phyloP scores from a whole-genome alignment of 352 stramenopile genomes.

The Phytophthora constricta region DNA sequence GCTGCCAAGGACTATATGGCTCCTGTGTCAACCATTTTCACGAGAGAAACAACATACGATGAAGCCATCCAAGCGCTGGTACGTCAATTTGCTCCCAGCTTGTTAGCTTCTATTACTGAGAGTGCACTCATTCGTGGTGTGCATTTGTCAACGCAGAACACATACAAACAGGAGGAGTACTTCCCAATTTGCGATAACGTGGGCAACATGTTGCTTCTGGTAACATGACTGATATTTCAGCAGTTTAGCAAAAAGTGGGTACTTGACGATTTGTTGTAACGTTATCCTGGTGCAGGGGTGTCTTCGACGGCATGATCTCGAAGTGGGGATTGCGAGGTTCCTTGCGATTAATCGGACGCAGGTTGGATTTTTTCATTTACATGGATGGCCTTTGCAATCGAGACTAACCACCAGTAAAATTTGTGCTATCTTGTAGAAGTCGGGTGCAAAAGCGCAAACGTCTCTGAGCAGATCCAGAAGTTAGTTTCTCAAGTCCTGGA shows the following conservation, averaged over 20 bases:
- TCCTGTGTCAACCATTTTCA: conserved; percentile 62
- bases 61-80: conserved; percentile 72
- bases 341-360: conserved; percentile 63
- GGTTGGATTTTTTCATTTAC: conserved; percentile 25
- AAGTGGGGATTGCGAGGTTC: conserved; percentile 78
- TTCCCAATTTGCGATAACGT: conserved; percentile 75
- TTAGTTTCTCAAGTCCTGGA: conserved; percentile 69
- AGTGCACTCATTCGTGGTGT: conserved; percentile 1
- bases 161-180: conserved; percentile 76
- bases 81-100: conserved; percentile 4
- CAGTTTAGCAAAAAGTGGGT: neutral
- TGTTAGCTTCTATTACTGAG: neutral
- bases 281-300: conserved; percentile 42
- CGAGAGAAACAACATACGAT: conserved; percentile 75
- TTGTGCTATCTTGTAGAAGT: conserved; percentile 40
- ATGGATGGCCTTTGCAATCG: too few relatives aligned
- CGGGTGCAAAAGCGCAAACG: conserved; percentile 57
- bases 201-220: conserved; percentile 56
- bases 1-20: conserved; percentile 71
- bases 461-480: conserved; percentile 68
- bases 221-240: too few relatives aligned
- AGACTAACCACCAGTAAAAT: too few relatives aligned
- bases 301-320: conserved; percentile 72
- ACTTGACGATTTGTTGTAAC: neutral
- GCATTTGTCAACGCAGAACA: conserved; percentile 41